Evolutionary conservation across 768 basidiomycete species (phyloP).

Genomic region (Agaricus subrufescens): DNA sequence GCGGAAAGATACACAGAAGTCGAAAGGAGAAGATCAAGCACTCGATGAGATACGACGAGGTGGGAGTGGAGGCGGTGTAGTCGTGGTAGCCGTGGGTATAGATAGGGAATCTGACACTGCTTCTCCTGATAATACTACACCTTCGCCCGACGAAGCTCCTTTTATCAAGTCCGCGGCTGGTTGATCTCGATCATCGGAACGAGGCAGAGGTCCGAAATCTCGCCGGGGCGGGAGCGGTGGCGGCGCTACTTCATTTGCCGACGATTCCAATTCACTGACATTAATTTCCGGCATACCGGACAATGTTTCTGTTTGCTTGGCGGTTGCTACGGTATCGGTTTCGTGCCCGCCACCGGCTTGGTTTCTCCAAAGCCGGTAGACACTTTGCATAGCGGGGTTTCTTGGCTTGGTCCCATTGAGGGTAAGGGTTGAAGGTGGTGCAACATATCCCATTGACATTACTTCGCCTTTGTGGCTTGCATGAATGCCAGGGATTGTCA

Average conservation of each 20-base stretch:
- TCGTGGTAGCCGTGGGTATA: neutral
- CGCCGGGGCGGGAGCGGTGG: conserved; percentile 43
- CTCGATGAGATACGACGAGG: conserved; percentile 22
- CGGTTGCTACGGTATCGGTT: conserved; percentile 8
- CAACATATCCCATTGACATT: conserved; percentile 79
- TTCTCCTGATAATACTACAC: conserved; percentile 8
- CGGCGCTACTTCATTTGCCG: neutral
- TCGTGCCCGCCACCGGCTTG: conserved; percentile 26
- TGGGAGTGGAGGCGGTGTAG: conserved; percentile 22
- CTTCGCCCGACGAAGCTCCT: neutral
- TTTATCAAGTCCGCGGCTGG: neutral
- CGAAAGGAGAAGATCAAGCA: conserved; percentile 11
- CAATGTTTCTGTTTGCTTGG: neutral
- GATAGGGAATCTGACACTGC: neutral
- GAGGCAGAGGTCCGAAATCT: conserved; percentile 16
- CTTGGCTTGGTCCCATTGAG: conserved; percentile 30
- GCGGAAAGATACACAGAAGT: conserved; percentile 4
- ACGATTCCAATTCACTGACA: neutral
- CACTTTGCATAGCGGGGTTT: conserved; percentile 56
- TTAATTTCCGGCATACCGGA: neutral
- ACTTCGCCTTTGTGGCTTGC: conserved; percentile 81
- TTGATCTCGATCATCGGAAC: neutral
- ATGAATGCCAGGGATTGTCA: conserved; percentile 88
- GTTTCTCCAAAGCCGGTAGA: conserved; percentile 75
- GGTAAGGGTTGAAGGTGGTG: conserved; percentile 33